A percentile compares a stretch with the other conserved stretches of the same genome.
Evolutionary conservation across 2,329 filamentous ascomycete genomes (phyloP).

Genomic region (Ilyonectria mors-panacis): DNA sequence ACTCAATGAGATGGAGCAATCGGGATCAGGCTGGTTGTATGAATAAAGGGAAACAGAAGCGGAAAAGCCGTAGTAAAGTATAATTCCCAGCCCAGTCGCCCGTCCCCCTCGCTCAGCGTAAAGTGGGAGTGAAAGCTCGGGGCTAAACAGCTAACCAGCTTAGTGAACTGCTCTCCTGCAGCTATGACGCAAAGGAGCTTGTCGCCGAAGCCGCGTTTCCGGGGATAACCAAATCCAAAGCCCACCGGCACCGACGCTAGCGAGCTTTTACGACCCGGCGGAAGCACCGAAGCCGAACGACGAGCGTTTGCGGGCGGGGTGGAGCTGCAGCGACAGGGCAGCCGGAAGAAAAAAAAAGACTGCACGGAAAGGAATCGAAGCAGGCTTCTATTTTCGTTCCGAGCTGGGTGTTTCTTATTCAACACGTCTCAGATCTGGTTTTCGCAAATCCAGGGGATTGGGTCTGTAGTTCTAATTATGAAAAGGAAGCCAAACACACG

Average conservation of each 20-base stretch:
- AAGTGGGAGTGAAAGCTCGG: neutral
- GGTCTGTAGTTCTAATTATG: too few species aligned
- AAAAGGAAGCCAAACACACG: too few species aligned
- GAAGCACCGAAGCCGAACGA: slow-evolving; percentile 26
- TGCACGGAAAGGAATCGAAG: neutral
- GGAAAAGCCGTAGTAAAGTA: slow-evolving; percentile 24
- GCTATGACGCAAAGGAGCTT: slow-evolving; percentile 42
- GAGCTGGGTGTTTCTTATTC: neutral
- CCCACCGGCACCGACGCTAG: slow-evolving; percentile 6
- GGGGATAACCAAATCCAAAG: slow-evolving; percentile 19
- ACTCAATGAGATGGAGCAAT: neutral
- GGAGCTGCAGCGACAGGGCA: neutral
- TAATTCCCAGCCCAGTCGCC: neutral
- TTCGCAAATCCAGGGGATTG: too few species aligned
- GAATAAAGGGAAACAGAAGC: slow-evolving; percentile 1
- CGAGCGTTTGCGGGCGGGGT: slow-evolving; percentile 19
- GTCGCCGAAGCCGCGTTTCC: slow-evolving; percentile 18
- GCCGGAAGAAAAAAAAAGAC: neutral
- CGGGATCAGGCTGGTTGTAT: neutral
- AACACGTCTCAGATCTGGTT: too few species aligned
- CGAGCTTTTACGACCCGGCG: neutral
- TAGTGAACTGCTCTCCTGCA: slow-evolving; percentile 21
- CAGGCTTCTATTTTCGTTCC: neutral
- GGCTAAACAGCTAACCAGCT: neutral
- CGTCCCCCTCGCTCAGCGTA: slow-evolving; percentile 1